phyloP scores from a whole-genome alignment of 768 basidiomycete species.

The Mycena kentingensis region DNA sequence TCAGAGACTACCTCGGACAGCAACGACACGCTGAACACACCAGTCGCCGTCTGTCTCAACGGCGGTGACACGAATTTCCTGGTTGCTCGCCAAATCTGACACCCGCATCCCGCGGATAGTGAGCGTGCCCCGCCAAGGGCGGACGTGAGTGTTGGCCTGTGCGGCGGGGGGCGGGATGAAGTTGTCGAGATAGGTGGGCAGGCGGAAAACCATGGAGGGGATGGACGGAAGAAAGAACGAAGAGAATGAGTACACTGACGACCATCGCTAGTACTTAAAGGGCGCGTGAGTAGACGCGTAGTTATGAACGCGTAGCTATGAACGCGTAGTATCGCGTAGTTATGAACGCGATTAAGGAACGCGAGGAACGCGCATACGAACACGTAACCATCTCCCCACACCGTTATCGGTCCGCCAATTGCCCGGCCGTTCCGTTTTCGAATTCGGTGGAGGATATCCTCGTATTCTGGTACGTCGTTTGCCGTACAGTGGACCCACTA shows the following conservation, averaged over 20 bases:
- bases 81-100: constrained; percentile 49
- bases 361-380: neutral
- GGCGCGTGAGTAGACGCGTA: constrained; percentile 22
- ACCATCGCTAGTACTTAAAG: constrained; percentile 42
- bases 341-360: constrained; percentile 9
- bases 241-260: constrained; percentile 30
- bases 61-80: constrained; percentile 60
- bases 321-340: constrained; percentile 5
- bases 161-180: constrained; percentile 57
- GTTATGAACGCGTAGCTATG: constrained; percentile 10
- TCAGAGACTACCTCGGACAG: constrained; percentile 9
- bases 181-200: constrained; percentile 61
- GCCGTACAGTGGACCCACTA: too few species aligned
- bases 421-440: neutral
- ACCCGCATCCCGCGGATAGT: constrained; percentile 50
- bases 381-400: constrained; percentile 2
- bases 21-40: constrained; percentile 44
- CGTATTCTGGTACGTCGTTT: too few species aligned
- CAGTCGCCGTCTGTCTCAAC: constrained; percentile 74
- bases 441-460: too few species aligned
- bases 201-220: constrained; percentile 58
- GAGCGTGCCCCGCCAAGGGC: constrained; percentile 62
- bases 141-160: constrained; percentile 37
- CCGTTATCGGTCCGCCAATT: neutral
- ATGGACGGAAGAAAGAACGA: constrained; percentile 7